Conservation (phyloP, 148 eudicot genomes). For the Drosera capensis region DNA sequence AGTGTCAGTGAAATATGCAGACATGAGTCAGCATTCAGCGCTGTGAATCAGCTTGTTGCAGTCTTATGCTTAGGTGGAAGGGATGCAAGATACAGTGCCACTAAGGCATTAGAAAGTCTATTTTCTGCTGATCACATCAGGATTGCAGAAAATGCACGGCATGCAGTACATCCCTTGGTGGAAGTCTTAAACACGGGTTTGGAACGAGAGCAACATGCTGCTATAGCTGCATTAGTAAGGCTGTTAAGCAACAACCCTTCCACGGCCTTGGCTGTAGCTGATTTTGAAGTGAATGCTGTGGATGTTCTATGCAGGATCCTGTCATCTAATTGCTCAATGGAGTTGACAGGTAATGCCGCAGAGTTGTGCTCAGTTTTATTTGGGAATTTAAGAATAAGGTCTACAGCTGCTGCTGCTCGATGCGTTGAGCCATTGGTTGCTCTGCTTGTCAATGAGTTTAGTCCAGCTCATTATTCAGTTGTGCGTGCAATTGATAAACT, state of each 20-base stretch:
- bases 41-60: slow-evolving; percentile 86
- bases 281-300: slow-evolving; percentile 84
- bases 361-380: slow-evolving; percentile 85
- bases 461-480: slow-evolving; percentile 77
- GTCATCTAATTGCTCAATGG: slow-evolving; percentile 70
- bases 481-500: slow-evolving; percentile 86
- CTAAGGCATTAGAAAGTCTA: slow-evolving; percentile 85
- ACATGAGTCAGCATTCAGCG: slow-evolving; percentile 91
- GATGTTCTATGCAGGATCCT: slow-evolving; percentile 92
- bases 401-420: slow-evolving; percentile 76
- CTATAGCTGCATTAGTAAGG: slow-evolving; percentile 83
- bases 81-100: slow-evolving; percentile 93
- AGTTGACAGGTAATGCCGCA: slow-evolving; percentile 88
- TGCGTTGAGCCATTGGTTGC: slow-evolving; percentile 92
- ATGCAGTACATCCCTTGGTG: slow-evolving; percentile 94
- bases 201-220: slow-evolving; percentile 96
- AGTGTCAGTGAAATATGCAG: slow-evolving; percentile 72
- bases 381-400: slow-evolving; percentile 76
- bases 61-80: slow-evolving; percentile 96
- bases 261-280: slow-evolving; percentile 77
- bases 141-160: slow-evolving; percentile 81
- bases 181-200: slow-evolving; percentile 77
- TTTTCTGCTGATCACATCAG: slow-evolving; percentile 92
- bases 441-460: slow-evolving; percentile 66
- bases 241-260: slow-evolving; percentile 81